Base-by-base conservation (phyloP, 2,329 filamentous ascomycete genomes). In the Graphilbum fragrans region DNA sequence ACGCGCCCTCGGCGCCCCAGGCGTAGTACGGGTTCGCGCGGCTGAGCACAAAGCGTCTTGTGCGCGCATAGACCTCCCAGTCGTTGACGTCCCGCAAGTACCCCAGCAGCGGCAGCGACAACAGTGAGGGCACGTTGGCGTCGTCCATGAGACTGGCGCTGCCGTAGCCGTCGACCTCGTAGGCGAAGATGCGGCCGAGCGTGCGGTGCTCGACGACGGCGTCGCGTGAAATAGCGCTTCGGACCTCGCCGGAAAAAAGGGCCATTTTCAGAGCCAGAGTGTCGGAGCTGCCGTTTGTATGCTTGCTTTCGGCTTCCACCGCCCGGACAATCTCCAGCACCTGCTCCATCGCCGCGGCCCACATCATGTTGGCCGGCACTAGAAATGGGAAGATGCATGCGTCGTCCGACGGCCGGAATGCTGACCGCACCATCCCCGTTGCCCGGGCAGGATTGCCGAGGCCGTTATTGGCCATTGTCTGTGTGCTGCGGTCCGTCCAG, bases 401-500 rank as follows among this genome's bases (percentile, higher is more conserved):
- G 56, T 90, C 84, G 57, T 90, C 84, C 45, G 79, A 84, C 2
- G 84, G 84, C 2, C 84, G 70, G 63, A 88, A 88, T 3, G 82
- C 80, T 48, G 79, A 84, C 45, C 84, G 74, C 39, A 88, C 70
- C 18, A 90, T 67, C 0, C 83, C 84, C 2, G 86, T 90, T 27
- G 72, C 74, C 45, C 77, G 79, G 12, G 88, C 69, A 0, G 86
- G 86, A 53, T 90, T 90, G 17, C 85, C 86, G 41, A 81, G 69
- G 8, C 86, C 86, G 21, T 66, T 65, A 41, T 93, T 77, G 47
- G 69, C 74, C 9, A 93, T 68, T 0, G 85, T 90, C 54, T 90
- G 85, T 0, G 82, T 86, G 17, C 80, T 80, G 2, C 72, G 63
- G 48, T 73, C 77, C 1, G 84, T 88, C 39, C 67, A 64, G n/a